Evolutionary conservation across 495 filamentous ascomycete genomes (phyloP).

Genomic region (Penicillium cataractarum): DNA sequence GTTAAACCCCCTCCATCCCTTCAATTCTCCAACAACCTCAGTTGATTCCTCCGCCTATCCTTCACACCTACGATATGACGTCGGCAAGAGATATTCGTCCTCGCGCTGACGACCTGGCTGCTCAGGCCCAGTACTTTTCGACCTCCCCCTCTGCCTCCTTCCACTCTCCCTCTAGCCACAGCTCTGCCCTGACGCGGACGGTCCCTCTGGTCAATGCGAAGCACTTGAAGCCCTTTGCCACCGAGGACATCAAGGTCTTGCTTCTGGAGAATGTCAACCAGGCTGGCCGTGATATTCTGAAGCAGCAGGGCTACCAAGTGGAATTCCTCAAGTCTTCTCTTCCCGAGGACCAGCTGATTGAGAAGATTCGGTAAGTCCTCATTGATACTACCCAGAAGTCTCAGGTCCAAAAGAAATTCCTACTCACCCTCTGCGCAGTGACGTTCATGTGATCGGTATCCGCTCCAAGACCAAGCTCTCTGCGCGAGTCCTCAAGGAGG

Average conservation of each 20-base stretch:
- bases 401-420: neutral
- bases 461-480: slow-evolving; percentile 97
- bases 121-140: slow-evolving; percentile 57
- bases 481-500: slow-evolving; percentile 80
- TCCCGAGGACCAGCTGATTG: slow-evolving; percentile 89
- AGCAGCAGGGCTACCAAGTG: slow-evolving; percentile 90
- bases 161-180: slow-evolving; percentile 61
- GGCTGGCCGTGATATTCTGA: slow-evolving; percentile 81
- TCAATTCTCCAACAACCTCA: neutral
- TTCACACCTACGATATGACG: slow-evolving; percentile 20
- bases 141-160: slow-evolving; percentile 68
- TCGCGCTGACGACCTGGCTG: slow-evolving; percentile 34
- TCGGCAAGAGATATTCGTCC: slow-evolving; percentile 39
- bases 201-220: slow-evolving; percentile 58
- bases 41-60: neutral
- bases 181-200: slow-evolving; percentile 36
- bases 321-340: slow-evolving; percentile 87
- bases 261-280: slow-evolving; percentile 95
- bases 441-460: slow-evolving; percentile 97
- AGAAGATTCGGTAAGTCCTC: slow-evolving; percentile 80
- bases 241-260: slow-evolving; percentile 93
- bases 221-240: slow-evolving; percentile 92
- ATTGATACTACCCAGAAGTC: no score
- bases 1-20: neutral
- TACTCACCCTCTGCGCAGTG: slow-evolving; percentile 50